These are phyloP conservation scores for Balansia obtecta DNA, from an alignment of 2,329 filamentous ascomycete species.

Conservation along the genomic window DNA sequence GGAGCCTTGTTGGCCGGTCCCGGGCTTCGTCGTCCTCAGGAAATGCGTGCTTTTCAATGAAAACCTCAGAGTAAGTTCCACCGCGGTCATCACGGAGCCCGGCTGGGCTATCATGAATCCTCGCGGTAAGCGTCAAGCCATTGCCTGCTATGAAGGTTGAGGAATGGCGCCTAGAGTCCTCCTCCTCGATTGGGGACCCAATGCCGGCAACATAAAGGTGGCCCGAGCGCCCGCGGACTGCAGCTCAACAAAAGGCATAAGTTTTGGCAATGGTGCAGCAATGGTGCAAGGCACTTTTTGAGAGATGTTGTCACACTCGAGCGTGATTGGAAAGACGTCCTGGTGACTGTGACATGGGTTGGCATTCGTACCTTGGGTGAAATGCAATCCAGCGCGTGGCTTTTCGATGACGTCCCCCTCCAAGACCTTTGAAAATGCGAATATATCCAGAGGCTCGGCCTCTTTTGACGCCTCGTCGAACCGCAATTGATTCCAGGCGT, in stretches of 20 bases:
- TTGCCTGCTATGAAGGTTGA: conserved; percentile 2
- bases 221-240: conserved; percentile 1
- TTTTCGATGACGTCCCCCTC: conserved; percentile 21
- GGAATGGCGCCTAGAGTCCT: background rate
- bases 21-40: conserved; percentile 9
- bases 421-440: conserved; percentile 30
- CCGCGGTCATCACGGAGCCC: background rate
- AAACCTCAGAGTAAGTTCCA: background rate
- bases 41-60: conserved; percentile 13
- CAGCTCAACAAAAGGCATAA: background rate
- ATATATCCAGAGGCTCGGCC: conserved; percentile 32
- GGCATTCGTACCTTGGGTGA: conserved; percentile 32
- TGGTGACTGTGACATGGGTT: background rate
- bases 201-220: conserved; percentile 3
- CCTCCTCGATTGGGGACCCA: background rate
- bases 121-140: background rate
- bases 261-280: background rate
- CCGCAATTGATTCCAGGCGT: conserved; percentile 43
- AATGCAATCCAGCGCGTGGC: conserved; percentile 26
- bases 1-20: conserved; percentile 10
- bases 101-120: background rate
- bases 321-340: no score
- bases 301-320: background rate
- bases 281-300: background rate
- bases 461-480: conserved; percentile 17